Conservation (phyloP, 2,329 filamentous ascomycete species). For the Calcarisporium arbuscula region DNA sequence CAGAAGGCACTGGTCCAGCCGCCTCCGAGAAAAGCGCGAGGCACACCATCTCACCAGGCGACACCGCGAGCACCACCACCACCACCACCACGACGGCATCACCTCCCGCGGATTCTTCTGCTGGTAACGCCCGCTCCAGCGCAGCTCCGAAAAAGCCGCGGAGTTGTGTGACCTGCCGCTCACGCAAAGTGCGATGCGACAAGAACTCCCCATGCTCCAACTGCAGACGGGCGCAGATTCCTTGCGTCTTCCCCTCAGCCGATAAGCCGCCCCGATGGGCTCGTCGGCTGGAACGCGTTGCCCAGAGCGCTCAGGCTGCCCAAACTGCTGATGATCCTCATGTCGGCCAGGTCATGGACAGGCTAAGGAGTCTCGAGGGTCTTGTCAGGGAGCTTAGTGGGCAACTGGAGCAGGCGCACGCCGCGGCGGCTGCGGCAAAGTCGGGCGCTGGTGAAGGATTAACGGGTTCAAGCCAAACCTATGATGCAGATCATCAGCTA, state of each 20-base stretch:
- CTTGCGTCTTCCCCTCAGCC: constrained; percentile 42
- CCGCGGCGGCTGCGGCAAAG: constrained; percentile 16
- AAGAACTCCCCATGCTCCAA: constrained; percentile 51
- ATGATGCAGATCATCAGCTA: no score
- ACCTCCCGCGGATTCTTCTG: no score
- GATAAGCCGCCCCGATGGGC: constrained; percentile 49
- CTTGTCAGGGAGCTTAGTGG: constrained; percentile 44
- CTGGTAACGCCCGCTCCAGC: no score
- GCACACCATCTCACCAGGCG: no score
- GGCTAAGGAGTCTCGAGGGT: constrained; percentile 41
- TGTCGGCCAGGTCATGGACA: constrained; percentile 37
- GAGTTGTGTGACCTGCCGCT: constrained; percentile 45
- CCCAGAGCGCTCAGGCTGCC: no score
- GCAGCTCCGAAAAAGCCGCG: no score
- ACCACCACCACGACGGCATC: no score
- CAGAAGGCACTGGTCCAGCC: no score
- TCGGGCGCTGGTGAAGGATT: constrained; percentile 17
- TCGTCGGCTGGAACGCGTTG: constrained; percentile 39
- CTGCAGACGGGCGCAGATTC: constrained; percentile 45
- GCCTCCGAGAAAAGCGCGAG: no score
- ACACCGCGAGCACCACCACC: no score
- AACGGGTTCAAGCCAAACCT: constrained; percentile 14
- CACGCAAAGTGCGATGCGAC: constrained; percentile 52
- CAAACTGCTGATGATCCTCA: constrained; percentile 18
- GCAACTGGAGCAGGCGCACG: constrained; percentile 36